Evolutionary conservation across 164 flowering plant species (phyloP).

Genomic region (Echeveria elegans): DNA sequence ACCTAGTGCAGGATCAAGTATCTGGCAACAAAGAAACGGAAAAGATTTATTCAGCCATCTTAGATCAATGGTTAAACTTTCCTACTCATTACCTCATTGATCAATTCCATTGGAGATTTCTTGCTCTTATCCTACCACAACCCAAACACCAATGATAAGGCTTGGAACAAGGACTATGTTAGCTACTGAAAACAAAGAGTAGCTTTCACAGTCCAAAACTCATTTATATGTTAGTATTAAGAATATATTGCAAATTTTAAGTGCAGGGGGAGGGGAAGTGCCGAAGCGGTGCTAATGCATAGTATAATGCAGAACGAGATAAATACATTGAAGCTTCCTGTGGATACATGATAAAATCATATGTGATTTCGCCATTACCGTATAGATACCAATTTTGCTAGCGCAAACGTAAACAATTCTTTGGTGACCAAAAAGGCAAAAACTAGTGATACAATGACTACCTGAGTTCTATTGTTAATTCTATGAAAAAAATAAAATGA

Average conservation of each 20-base stretch:
- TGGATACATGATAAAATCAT: not conserved
- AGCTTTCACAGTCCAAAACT: not conserved
- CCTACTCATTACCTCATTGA: conserved; percentile 51
- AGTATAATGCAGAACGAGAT: too few relatives aligned
- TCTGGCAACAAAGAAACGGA: not conserved
- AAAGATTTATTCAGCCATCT: not conserved
- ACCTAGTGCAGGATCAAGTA: conserved; percentile 3
- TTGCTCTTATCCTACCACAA: conserved; percentile 61
- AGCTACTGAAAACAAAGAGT: too few relatives aligned
- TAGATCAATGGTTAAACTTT: not conserved
- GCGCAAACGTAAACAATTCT: too few relatives aligned
- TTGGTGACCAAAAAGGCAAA: not conserved
- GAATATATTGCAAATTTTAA: not conserved
- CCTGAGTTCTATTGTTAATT: too few relatives aligned
- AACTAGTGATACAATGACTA: not conserved
- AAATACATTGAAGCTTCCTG: too few relatives aligned
- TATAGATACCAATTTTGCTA: not conserved
- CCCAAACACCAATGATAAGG: not conserved
- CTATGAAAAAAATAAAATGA: too few relatives aligned
- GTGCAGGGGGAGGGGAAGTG: too few relatives aligned
- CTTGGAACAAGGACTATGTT: not conserved
- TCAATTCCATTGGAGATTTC: conserved; percentile 99
- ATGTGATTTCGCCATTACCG: not conserved
- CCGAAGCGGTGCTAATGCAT: too few relatives aligned
- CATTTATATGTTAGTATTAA: not conserved